phyloP scores from a whole-genome alignment of 768 basidiomycete species.

The Kondoa malvinella region DNA sequence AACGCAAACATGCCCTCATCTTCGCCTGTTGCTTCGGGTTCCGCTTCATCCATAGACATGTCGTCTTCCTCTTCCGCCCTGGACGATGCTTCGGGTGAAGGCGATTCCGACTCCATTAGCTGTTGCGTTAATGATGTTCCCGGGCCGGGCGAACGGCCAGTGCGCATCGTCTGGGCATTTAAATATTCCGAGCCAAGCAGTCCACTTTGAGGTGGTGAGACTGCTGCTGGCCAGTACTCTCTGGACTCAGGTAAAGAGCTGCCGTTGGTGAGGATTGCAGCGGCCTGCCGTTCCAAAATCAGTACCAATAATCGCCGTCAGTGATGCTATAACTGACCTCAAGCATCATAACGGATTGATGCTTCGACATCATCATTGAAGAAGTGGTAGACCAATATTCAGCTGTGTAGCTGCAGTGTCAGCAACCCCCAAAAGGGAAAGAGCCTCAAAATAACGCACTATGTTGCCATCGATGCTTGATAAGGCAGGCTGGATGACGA shows the following conservation, averaged over 20 bases:
- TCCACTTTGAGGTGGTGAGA: slow-evolving; percentile 26
- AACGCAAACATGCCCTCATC: slow-evolving; percentile 4
- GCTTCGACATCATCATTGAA: slow-evolving; percentile 79
- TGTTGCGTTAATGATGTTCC: slow-evolving; percentile 7
- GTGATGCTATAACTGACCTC: slow-evolving; percentile 36
- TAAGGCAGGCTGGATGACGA: slow-evolving; percentile 73
- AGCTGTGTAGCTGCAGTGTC: slow-evolving; percentile 39
- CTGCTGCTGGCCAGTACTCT: slow-evolving; percentile 46
- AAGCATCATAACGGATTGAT: slow-evolving; percentile 90
- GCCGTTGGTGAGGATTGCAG: slow-evolving; percentile 81
- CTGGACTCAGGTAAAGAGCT: slow-evolving; percentile 81
- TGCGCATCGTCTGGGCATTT: slow-evolving; percentile 23
- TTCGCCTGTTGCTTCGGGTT: no score
- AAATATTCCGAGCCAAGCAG: slow-evolving; percentile 25
- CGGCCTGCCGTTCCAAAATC: slow-evolving; percentile 37
- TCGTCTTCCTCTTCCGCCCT: not conserved
- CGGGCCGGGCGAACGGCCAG: not conserved
- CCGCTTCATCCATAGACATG: not conserved
- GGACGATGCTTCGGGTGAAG: not conserved
- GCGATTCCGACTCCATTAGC: not conserved
- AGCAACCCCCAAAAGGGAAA: not conserved
- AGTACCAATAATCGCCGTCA: not conserved
- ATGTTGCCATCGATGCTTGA: slow-evolving; percentile 89
- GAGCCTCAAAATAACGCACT: not conserved
- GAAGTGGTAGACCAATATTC: slow-evolving; percentile 89